Base-by-base conservation (phyloP, 1,284 basidiomycete genomes). In the Crucibulum cyathiforme region DNA sequence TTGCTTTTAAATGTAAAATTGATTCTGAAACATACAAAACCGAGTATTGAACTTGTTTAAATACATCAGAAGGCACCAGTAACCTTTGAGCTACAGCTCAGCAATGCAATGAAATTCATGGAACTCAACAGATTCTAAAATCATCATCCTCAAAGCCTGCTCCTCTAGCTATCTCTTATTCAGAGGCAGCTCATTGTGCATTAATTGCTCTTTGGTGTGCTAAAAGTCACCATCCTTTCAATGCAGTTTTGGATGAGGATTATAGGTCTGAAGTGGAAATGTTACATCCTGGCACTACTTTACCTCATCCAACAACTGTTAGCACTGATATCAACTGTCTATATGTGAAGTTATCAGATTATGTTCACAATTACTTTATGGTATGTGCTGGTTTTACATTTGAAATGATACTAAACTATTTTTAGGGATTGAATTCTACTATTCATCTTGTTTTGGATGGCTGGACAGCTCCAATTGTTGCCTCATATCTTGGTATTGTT, bases 321-420 rank as follows among this genome's bases (percentile, higher is more conserved):
- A 67, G 67, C 3, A 41, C 53, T 13, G 71, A 77, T 58, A 59
- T 71, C 13, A 59, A 65, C 7, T n/a, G n/a, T 9, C 49, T 74
- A 2, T 74, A 76, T 64, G 12, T 35, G 5, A 51, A 66, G 19
- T 38, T 61, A 15, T 65, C 66, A 19, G 53, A 56, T 15, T 7
- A 52, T 35, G 64, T 74, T 3, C 46, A 48, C 9, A 58, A 68
- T 4, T 72, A 72, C 58, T 74, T 75, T 58, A 37, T 46, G 63
- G 71, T 74, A 55, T 58, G 54, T 59, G 9, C n/a, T 12, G n/a
- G 39, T 41, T 41, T 41, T 12, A 12, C 39, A 41, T 51, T 53
- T 41, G 46, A 34, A 31, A 15, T 36, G 7, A 52, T 52, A 12
- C 19, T 24, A 10, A 10, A 8, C 8, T 52, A 36, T 8, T 52